A percentile compares a stretch with the other conserved stretches of the same genome.
phyloP scores from a whole-genome alignment of 768 basidiomycete species.

The Phaeolepiota aurea region DNA sequence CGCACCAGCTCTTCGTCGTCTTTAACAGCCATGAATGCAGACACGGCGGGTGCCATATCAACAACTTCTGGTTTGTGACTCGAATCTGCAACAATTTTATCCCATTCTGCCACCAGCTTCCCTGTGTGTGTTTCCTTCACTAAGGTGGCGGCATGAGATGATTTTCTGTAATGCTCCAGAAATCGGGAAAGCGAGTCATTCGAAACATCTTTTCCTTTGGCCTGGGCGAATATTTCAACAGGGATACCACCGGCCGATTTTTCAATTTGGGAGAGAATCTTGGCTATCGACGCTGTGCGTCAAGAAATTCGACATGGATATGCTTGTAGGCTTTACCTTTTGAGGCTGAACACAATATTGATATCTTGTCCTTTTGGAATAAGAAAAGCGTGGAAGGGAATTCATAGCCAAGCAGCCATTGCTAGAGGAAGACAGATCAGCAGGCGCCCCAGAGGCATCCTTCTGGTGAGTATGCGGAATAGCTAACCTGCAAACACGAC shows the following conservation, averaged over 20 bases:
- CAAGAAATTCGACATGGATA: too few species aligned
- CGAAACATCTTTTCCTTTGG: constrained; percentile 71
- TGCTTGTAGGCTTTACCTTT: too few species aligned
- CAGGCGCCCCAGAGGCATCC: too few species aligned
- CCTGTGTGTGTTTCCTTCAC: constrained; percentile 80
- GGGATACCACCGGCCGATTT: constrained; percentile 45
- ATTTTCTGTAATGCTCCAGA: constrained; percentile 48
- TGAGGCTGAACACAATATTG: constrained; percentile 77
- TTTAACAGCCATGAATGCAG: constrained; percentile 77
- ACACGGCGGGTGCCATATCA: constrained; percentile 73
- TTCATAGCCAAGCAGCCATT: constrained; percentile 95
- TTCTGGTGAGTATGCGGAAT: too few species aligned
- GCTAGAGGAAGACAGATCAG: constrained; percentile 44
- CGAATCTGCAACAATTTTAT: constrained; percentile 46
- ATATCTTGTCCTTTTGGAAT: constrained; percentile 69
- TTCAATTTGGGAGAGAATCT: constrained; percentile 75
- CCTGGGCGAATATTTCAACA: constrained; percentile 70
- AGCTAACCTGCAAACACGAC: constrained; percentile 79
- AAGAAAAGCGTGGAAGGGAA: constrained; percentile 91
- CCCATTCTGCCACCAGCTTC: constrained; percentile 86
- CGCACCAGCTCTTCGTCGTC: constrained; percentile 87
- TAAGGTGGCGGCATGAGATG: constrained; percentile 64
- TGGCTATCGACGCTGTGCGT: too few species aligned
- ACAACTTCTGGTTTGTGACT: constrained; percentile 61
- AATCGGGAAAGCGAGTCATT: constrained; percentile 71